These are phyloP conservation scores for Neophaeococcomyces mojaviensis DNA, from an alignment of 2,329 filamentous ascomycete species.

Conservation along the genomic window DNA sequence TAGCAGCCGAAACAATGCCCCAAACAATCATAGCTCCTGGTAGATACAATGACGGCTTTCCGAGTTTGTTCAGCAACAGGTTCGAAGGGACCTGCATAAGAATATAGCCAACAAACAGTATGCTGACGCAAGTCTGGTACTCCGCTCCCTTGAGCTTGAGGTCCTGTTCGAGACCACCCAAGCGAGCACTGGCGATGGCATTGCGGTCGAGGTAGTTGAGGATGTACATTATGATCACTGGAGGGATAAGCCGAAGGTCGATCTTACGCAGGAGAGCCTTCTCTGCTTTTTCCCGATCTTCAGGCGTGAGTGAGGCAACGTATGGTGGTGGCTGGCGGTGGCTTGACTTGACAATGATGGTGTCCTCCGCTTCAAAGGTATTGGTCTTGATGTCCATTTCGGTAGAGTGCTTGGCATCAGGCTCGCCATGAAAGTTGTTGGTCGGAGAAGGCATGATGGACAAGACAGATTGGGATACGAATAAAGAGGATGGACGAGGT, in stretches of 20 bases:
- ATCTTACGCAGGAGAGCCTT: constrained; percentile 57
- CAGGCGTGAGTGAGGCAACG: too few species aligned
- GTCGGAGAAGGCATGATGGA: too few species aligned
- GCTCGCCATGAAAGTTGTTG: too few species aligned
- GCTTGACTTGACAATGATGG: too few species aligned
- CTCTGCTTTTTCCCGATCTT: too few species aligned
- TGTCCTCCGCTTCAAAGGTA: too few species aligned
- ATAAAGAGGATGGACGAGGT: too few species aligned
- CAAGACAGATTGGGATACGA: too few species aligned
- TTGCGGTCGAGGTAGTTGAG: constrained; percentile 22
- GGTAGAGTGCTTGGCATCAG: too few species aligned
- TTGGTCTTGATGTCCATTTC: too few species aligned
- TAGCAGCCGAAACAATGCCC: constrained; percentile 38
- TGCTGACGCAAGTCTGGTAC: constrained; percentile 32
- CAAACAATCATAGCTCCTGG: constrained; percentile 38
- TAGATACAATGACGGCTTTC: constrained; percentile 35
- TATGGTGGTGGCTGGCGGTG: too few species aligned
- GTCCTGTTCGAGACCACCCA: constrained; percentile 25
- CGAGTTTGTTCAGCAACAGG: constrained; percentile 32
- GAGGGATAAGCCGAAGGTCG: constrained; percentile 59
- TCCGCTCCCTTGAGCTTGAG: constrained; percentile 24
- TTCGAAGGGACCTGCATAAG: constrained; percentile 44
- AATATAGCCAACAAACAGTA: constrained; percentile 50
- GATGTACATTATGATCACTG: constrained; percentile 35
- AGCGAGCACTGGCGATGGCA: constrained; percentile 26